Evolutionary conservation across 2,329 filamentous ascomycete species (phyloP), one percentile per base, ranked within the genome.

Genomic region (Botrytis aclada): DNA sequence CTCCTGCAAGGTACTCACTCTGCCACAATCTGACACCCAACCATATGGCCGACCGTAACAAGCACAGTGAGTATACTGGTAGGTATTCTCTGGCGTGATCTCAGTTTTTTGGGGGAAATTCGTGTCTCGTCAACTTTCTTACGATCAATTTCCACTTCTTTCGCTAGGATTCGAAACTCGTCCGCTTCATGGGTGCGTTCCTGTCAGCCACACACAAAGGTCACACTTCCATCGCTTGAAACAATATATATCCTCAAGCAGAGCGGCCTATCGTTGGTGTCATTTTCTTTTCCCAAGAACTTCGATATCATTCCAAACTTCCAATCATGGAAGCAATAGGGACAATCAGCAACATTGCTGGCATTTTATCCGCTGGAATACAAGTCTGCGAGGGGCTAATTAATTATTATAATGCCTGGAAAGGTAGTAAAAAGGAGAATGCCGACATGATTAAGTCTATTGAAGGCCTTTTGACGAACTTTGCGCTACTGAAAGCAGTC

Each of bases 361-460:
- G 70, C 8, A 58, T 72, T 12, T 29, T 72, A n/a, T 72, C 70
- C 16, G 51, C 54, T 6, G 70, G 63, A 18, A 72, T 72, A 58
- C 64, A 66, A 60, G 64, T 69, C 9, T 72, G 70, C 43, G 62
- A 69, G 10, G 70, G 70, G 12, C 39, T 72, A 29, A 43, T 72
- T 22, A 66, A 69, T 47, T 72, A 72, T 29, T 72, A 72, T 14
- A 67, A 45, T 66, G 29, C 70, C 20, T 72, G 62, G 51, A 72
- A 72, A 37, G 51, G 64, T 37, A 66, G 64, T 9, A 69, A 69
- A 43, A 69, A 72, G 51, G 70, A 72, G n/a, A 72, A 47, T 58
- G 62, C 22, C 22, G 25, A 54, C 39, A 72, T 72, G 63, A 67
- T 67, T 8, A 41, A 56, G 25, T 67, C 70, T 29, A 69, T 72